Percentiles rank a stretch among this genome's conserved stretches.
phyloP scores from a whole-genome alignment of 2,329 filamentous ascomycete genomes.

The Neospermospora avenae region DNA sequence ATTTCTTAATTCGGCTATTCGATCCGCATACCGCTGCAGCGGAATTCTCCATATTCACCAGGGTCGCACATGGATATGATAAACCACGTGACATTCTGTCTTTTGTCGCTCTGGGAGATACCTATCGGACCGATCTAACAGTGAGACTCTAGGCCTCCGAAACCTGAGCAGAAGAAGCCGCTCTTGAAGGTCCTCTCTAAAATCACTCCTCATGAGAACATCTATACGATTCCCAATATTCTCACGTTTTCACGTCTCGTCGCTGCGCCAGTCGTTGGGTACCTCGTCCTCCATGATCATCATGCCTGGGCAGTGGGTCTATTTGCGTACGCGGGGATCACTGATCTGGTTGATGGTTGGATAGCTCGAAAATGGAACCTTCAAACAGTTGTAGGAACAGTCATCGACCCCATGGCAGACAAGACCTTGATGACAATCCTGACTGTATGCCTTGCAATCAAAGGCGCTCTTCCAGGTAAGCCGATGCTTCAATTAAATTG shows the following conservation, averaged over 20 bases:
- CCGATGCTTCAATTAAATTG: neutral
- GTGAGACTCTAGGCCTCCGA: conserved; percentile 1
- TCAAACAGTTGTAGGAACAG: conserved; percentile 89
- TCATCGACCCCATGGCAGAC: conserved; percentile 96
- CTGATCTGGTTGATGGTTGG: conserved; percentile 90
- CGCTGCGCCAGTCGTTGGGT: conserved; percentile 81
- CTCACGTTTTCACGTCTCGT: conserved; percentile 83
- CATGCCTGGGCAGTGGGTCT: conserved; percentile 75
- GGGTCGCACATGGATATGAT: no score
- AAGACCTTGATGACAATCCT: conserved; percentile 94
- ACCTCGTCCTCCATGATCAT: conserved; percentile 80
- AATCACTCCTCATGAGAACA: conserved; percentile 69
- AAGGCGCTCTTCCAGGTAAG: conserved; percentile 75
- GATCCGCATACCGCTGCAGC: no score
- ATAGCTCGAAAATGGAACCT: conserved; percentile 85
- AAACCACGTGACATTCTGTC: no score
- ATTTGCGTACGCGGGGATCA: conserved; percentile 90
- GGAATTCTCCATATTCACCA: no score
- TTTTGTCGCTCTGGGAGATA: no score
- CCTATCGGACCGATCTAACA: neutral
- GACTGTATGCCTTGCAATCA: conserved; percentile 78
- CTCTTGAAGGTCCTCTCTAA: conserved; percentile 30
- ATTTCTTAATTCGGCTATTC: neutral
- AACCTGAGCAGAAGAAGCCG: conserved; percentile 19
- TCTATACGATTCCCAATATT: conserved; percentile 94